These are phyloP conservation scores for Hordeum pubiflorum DNA, from an alignment of 202 grass and related monocot genomes.

Conservation along the genomic window DNA sequence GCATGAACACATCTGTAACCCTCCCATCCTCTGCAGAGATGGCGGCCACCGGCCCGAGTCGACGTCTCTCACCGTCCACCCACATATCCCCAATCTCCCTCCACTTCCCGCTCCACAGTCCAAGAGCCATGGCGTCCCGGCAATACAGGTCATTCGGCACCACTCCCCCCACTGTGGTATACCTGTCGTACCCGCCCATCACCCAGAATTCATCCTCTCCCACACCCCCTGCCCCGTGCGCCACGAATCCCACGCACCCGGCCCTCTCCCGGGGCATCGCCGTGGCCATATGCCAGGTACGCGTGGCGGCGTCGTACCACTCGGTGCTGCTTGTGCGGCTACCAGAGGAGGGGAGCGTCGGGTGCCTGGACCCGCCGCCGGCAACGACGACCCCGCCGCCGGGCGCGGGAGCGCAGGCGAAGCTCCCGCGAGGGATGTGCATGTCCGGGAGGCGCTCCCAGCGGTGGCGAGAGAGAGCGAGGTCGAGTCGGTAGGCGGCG, in stretches of 20 bases:
- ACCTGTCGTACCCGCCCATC: slow-evolving; percentile 81
- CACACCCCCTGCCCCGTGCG: slow-evolving; percentile 15
- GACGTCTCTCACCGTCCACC: slow-evolving; percentile 59
- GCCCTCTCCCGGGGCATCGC: slow-evolving; percentile 60
- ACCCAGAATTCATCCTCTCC: slow-evolving; percentile 87
- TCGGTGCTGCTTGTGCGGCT: slow-evolving; percentile 64
- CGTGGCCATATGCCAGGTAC: slow-evolving; percentile 40
- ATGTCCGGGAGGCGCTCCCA: slow-evolving; percentile 71
- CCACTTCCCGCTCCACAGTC: slow-evolving; percentile 61
- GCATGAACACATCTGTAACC: slow-evolving; percentile 62
- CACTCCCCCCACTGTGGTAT: slow-evolving; percentile 55
- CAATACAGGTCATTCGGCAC: slow-evolving; percentile 68
- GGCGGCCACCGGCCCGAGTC: slow-evolving; percentile 48
- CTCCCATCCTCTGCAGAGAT: slow-evolving; percentile 49
- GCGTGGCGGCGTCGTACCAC: slow-evolving; percentile 34
- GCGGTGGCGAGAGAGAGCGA: slow-evolving; percentile 27
- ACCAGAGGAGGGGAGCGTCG: slow-evolving; percentile 57
- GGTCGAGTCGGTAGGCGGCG: slow-evolving; percentile 52
- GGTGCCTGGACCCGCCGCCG: slow-evolving; percentile 74
- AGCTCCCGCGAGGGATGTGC: slow-evolving; percentile 64
- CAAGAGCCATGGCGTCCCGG: slow-evolving; percentile 62
- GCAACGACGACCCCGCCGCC: slow-evolving; percentile 46
- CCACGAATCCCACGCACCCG: slow-evolving; percentile 64
- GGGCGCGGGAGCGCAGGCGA: slow-evolving; percentile 44
- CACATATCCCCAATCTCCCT: slow-evolving; percentile 74